A percentile compares a stretch with the other conserved stretches of the same genome.
phyloP scores from a whole-genome alignment of 495 filamentous ascomycete genomes.

The Hypomontagnella submonticulosa region DNA sequence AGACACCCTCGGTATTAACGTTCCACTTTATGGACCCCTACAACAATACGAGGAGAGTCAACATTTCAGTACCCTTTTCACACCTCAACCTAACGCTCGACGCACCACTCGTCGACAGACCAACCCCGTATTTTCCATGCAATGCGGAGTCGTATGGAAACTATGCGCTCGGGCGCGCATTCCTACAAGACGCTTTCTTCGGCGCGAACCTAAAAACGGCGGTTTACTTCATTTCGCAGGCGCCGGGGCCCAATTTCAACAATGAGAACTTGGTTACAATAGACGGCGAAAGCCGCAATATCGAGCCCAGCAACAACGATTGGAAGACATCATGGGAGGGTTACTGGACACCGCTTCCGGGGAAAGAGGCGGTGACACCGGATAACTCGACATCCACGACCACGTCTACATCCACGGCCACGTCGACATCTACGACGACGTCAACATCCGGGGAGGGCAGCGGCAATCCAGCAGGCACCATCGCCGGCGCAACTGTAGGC shows the following conservation, averaged over 20 bases:
- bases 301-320: conserved; percentile 23
- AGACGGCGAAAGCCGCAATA: conserved; percentile 18
- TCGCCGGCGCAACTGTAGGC: conserved; percentile 17
- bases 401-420: no score
- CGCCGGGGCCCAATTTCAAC: conserved; percentile 21
- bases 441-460: no score
- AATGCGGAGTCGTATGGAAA: conserved; percentile 38
- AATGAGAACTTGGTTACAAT: conserved; percentile 19
- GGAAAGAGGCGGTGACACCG: not conserved
- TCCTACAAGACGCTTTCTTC: conserved; percentile 65
- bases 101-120: conserved; percentile 53
- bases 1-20: conserved; percentile 57
- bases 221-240: conserved; percentile 27
- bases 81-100: conserved; percentile 63
- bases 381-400: conserved; percentile 1
- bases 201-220: conserved; percentile 54
- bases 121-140: conserved; percentile 63
- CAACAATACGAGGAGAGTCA: conserved; percentile 43
- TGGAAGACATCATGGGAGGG: conserved; percentile 28
- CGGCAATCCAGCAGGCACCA: not conserved
- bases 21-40: conserved; percentile 55
- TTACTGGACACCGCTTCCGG: conserved; percentile 29
- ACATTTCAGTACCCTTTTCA: conserved; percentile 61
- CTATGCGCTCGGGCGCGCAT: conserved; percentile 60
- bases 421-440: no score